Evolutionary conservation across 2,329 filamentous ascomycete species (phyloP).

Genomic region (Fonsecaea pugnacius): DNA sequence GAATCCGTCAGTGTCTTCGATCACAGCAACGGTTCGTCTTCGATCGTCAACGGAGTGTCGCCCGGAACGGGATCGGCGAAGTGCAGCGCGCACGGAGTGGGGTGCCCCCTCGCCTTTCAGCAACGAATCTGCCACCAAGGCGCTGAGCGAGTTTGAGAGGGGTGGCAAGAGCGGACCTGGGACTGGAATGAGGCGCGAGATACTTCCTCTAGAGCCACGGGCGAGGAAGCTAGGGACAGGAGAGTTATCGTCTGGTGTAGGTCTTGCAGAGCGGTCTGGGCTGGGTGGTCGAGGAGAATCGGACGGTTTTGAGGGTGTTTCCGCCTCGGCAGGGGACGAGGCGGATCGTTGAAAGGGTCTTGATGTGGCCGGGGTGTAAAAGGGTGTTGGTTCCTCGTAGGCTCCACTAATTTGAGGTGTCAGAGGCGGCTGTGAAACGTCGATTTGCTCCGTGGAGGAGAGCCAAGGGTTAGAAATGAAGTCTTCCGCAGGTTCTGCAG

Average conservation of each 20-base stretch:
- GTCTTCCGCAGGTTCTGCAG: slow-evolving; percentile 29
- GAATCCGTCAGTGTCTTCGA: slow-evolving; percentile 18
- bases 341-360: slow-evolving; percentile 24
- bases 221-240: slow-evolving; percentile 39
- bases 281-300: slow-evolving; percentile 29
- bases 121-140: slow-evolving; percentile 67
- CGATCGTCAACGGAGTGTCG: slow-evolving; percentile 24
- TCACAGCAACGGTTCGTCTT: slow-evolving; percentile 19
- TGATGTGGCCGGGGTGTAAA: slow-evolving; percentile 33
- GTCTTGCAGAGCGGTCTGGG: slow-evolving; percentile 26
- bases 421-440: slow-evolving; percentile 22
- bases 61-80: slow-evolving; percentile 30
- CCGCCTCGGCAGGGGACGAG: slow-evolving; percentile 31
- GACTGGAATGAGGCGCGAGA: slow-evolving; percentile 58
- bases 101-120: slow-evolving; percentile 57
- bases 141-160: slow-evolving; percentile 63
- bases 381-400: slow-evolving; percentile 27
- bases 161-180: slow-evolving; percentile 64
- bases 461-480: slow-evolving; percentile 27
- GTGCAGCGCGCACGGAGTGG: slow-evolving; percentile 25
- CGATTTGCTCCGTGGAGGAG: slow-evolving; percentile 28
- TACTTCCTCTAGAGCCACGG: slow-evolving; percentile 46
- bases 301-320: slow-evolving; percentile 29
- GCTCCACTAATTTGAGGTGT: slow-evolving; percentile 23
- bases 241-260: slow-evolving; percentile 30